Base-by-base conservation (phyloP, 345 rosid genomes). In the Brassica juncea region DNA sequence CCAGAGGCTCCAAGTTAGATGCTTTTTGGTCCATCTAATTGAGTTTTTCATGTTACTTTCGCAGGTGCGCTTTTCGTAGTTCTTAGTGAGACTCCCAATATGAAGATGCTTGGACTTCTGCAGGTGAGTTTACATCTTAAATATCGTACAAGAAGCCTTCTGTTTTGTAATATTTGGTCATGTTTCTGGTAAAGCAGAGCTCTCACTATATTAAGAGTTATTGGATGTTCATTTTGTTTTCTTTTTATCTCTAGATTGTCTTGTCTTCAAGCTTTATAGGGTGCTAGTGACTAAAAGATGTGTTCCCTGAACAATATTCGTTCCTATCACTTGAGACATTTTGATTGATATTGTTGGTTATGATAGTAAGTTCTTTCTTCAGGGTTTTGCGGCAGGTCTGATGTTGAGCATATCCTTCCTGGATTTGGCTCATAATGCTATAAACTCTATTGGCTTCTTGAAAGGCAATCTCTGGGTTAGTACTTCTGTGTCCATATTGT, bases 351-450 rank as follows among this genome's bases (percentile, higher is more conserved):
- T 23, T 63, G 39, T 71, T 39, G 71, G 34, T 73, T 78, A 59
- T 68, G 59, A 27, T 74, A 42, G 66, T 12, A 60, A 76, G 25
- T 58, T 15, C 52, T 82, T 39, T 71, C 16, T 85, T 72, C 89
- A 94, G 99, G 99, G 98, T 59, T 95, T 95, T 88, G 99, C 99
- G 66, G 90, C 99, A 5, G 99, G 99, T 74, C 83, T 95, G 49
- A 95, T 95, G 99, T 87, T 95, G 84, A 90, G 99, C 84, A 95
- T 95, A 78, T 95, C 99, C 5, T 95, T 95, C 86, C 82, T 95
- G 31, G 99, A 95, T 87, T 87, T 92, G 77, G 99, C 98, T 64
- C 98, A 95, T 84, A 95, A 95, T 86, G 96, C 99, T 37, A 89
- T 95, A 0, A 95, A 95, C 86, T 88, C 99, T 61, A 91, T 94